Evolutionary conservation across 768 basidiomycete species (phyloP).

Genomic region (Russula olivacea): DNA sequence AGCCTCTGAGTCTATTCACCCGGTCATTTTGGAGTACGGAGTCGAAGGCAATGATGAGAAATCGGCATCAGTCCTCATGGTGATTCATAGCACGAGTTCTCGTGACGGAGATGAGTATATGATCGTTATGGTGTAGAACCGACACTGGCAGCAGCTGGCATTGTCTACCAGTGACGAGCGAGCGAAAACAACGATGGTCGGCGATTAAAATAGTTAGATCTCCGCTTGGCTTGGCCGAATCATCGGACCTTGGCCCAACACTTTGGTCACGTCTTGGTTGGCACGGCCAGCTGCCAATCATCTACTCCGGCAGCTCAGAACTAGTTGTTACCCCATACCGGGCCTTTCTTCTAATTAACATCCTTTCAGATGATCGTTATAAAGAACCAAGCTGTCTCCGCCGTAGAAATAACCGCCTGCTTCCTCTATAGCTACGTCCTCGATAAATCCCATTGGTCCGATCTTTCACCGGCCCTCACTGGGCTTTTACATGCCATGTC

Average conservation of each 20-base stretch:
- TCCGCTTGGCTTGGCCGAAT: not conserved
- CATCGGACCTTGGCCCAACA: not conserved
- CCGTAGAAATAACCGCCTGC: not conserved
- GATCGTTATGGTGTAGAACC: too few species aligned
- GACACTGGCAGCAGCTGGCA: too few species aligned
- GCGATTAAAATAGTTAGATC: not conserved
- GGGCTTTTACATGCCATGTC: not conserved
- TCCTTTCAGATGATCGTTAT: not conserved
- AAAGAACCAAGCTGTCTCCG: not conserved
- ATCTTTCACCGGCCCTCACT: not conserved
- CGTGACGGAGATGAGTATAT: too few species aligned
- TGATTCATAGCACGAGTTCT: too few species aligned
- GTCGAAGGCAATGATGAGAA: not conserved
- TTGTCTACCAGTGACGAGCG: too few species aligned
- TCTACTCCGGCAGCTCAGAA: not conserved
- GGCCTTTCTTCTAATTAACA: not conserved
- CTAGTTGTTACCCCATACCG: not conserved
- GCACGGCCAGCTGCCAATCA: too few species aligned
- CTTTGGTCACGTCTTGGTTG: not conserved
- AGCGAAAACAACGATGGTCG: not conserved
- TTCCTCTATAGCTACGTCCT: not conserved
- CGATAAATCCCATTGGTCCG: not conserved
- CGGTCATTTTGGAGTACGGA: too few species aligned
- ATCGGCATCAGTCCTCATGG: not conserved
- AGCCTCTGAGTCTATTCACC: too few species aligned